Conservation (phyloP, 768 basidiomycete species). For the Calocybe cyanea region DNA sequence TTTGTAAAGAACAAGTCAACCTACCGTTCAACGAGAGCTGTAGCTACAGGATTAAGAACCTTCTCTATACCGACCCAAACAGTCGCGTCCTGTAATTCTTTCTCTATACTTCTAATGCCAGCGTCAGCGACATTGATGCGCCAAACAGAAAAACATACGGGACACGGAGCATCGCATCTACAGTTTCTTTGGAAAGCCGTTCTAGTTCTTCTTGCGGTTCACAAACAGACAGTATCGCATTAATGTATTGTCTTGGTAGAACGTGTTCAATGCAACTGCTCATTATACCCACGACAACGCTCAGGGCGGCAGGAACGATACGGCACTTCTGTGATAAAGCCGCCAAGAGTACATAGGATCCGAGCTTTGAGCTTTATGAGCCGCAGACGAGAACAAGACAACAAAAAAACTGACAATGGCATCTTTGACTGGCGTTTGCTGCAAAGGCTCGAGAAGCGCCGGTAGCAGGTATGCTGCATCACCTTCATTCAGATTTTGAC, state of each 20-base stretch:
- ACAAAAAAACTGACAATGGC: slow-evolving; percentile 41
- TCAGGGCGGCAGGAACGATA: slow-evolving; percentile 55
- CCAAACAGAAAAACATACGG: slow-evolving; percentile 36
- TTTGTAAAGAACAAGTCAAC: background rate
- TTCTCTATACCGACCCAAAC: slow-evolving; percentile 52
- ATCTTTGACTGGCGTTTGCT: slow-evolving; percentile 43
- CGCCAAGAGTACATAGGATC: slow-evolving; percentile 69
- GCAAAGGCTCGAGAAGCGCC: slow-evolving; percentile 57
- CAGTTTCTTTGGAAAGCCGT: slow-evolving; percentile 36
- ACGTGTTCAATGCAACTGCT: slow-evolving; percentile 45
- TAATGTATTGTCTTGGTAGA: slow-evolving; percentile 56
- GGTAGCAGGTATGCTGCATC: slow-evolving; percentile 62
- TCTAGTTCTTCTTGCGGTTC: slow-evolving; percentile 57
- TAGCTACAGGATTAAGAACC: slow-evolving; percentile 51
- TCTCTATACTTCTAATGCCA: slow-evolving; percentile 38
- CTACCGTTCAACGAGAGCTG: slow-evolving; percentile 34
- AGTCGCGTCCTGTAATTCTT: slow-evolving; percentile 41
- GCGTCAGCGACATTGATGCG: background rate
- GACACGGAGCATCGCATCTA: slow-evolving; percentile 41
- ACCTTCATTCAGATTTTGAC: slow-evolving; percentile 58
- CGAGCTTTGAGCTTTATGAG: slow-evolving; percentile 45
- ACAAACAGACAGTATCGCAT: slow-evolving; percentile 61
- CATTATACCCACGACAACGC: slow-evolving; percentile 54
- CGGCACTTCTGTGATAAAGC: slow-evolving; percentile 64
- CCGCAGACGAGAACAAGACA: background rate